These are phyloP conservation scores for Dichotomocladium elegans DNA, from an alignment of 371 early-diverging fungal genomes.

Conservation along the genomic window DNA sequence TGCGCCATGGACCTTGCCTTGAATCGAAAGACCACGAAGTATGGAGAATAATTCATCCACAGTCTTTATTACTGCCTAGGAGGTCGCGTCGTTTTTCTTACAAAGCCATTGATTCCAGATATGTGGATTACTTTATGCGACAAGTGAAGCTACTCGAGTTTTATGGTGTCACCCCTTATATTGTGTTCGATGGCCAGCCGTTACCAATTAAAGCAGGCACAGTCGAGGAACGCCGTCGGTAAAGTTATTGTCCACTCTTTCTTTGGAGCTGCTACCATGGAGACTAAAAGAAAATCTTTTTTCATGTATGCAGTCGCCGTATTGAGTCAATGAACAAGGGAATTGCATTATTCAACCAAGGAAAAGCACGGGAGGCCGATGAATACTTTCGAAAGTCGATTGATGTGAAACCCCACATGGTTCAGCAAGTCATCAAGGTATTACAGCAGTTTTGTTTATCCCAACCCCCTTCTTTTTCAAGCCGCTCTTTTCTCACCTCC, in stretches of 20 bases:
- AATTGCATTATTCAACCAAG: slow-evolving; percentile 37
- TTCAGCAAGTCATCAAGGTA: slow-evolving; percentile 69
- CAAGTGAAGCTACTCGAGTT: slow-evolving; percentile 65
- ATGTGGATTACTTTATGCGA: slow-evolving; percentile 73
- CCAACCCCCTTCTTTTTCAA: neutral
- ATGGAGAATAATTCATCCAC: no score
- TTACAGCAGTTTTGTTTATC: neutral
- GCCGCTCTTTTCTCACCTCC: neutral
- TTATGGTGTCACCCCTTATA: slow-evolving; percentile 73
- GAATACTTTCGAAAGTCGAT: slow-evolving; percentile 72
- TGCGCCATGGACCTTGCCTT: slow-evolving; percentile 77
- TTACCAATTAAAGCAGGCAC: slow-evolving; percentile 86
- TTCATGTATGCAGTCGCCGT: slow-evolving; percentile 55
- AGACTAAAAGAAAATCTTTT: no score
- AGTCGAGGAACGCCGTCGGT: slow-evolving; percentile 63
- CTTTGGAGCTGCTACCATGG: no score
- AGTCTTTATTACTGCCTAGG: no score
- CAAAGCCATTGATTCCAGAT: no score
- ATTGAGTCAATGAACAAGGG: slow-evolving; percentile 52
- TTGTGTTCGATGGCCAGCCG: slow-evolving; percentile 97
- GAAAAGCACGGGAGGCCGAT: slow-evolving; percentile 57
- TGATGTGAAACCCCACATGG: slow-evolving; percentile 79
- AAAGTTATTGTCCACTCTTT: no score
- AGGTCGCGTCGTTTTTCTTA: no score
- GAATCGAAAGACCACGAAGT: slow-evolving; percentile 22